Evolutionary conservation across 495 filamentous ascomycete species (phyloP).

Genomic region (Hapsidospora chrysogenum): DNA sequence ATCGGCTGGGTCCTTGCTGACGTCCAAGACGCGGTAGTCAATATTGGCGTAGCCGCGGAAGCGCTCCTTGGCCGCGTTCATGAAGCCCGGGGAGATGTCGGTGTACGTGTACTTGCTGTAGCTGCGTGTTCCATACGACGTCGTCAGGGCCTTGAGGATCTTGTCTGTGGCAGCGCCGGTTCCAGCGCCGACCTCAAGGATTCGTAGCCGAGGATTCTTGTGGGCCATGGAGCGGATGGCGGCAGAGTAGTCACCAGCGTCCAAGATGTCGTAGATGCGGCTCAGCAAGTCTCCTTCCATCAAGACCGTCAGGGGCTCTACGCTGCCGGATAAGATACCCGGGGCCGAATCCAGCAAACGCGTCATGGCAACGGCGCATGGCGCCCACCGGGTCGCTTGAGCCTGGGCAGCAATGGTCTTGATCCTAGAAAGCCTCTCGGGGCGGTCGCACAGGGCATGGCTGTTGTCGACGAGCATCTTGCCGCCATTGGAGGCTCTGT

Average conservation of each 20-base stretch:
- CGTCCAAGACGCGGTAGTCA: conserved; percentile 15
- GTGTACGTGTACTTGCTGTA: conserved; percentile 24
- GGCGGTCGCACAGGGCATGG: too few species aligned
- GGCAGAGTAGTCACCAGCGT: conserved; percentile 11
- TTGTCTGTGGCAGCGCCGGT: conserved; percentile 11
- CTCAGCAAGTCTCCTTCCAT: too few species aligned
- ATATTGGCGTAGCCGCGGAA: conserved; percentile 10
- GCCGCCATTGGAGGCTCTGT: too few species aligned
- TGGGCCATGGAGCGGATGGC: conserved; percentile 11
- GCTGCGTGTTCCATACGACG: conserved; percentile 7
- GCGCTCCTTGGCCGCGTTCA: conserved; percentile 16
- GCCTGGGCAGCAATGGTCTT: too few species aligned
- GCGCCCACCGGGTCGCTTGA: too few species aligned
- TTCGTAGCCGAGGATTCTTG: conserved; percentile 13
- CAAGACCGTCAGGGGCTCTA: too few species aligned
- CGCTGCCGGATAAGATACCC: too few species aligned
- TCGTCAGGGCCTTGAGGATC: conserved; percentile 8
- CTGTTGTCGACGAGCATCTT: too few species aligned
- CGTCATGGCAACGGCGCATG: too few species aligned
- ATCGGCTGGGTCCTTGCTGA: conserved; percentile 10
- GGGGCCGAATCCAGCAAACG: too few species aligned
- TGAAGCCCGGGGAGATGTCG: conserved; percentile 23
- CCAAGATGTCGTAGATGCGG: too few species aligned
- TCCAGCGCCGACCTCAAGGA: conserved; percentile 14
- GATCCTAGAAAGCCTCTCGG: too few species aligned